Evolutionary conservation across 495 filamentous ascomycete species (phyloP), one percentile per base, ranked within the genome.

Genomic region (Aspergillus conjunctus): DNA sequence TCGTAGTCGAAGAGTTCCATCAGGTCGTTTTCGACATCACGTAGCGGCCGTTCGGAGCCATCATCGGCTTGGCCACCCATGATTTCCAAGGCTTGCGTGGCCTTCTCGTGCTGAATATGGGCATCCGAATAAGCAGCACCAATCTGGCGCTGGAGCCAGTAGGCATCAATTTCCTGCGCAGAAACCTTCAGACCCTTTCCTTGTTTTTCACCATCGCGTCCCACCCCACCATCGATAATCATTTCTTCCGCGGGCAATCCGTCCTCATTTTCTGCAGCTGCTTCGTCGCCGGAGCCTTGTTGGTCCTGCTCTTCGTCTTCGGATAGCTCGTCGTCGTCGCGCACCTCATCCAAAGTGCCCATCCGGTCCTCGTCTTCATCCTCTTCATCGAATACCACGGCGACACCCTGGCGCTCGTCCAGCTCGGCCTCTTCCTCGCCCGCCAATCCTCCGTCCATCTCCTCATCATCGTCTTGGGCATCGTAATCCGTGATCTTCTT

Each of bases 401-500:
- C 94, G 22, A 99, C 93, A 79, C 94, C 94, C 72, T 98, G 91
- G 49, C 90, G 85, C 61, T 97, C 94, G 67, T 97, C 95, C 43
- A 96, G 83, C 67, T 96, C 92, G 31, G 78, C 87, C 39, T 79
- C 88, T 7, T 81, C 86, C 54, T 83, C 82, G 9, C 69, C 79
- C 11, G 82, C 87, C 49, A 87, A 79, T 8, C 73, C 83, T 26
- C 79, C 84, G 30, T 83, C 89, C 86, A 93, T 90, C 37, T 92
- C 86, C 59, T 97, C 94, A 66, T 97, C 93, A 26, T 98, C 94
- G 66, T 97, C 93, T 68, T 97, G 92, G 32, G 91, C 91, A 73
- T 97, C 91, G 78, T 97, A 99, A 73, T 99, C 94, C 31, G 95
- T 98, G 65, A 99, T 96, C 75, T 99, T 99, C 80, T 98, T 99